phyloP scores from a whole-genome alignment of 179 eudicot species.

The Amaranthus tricolor region DNA sequence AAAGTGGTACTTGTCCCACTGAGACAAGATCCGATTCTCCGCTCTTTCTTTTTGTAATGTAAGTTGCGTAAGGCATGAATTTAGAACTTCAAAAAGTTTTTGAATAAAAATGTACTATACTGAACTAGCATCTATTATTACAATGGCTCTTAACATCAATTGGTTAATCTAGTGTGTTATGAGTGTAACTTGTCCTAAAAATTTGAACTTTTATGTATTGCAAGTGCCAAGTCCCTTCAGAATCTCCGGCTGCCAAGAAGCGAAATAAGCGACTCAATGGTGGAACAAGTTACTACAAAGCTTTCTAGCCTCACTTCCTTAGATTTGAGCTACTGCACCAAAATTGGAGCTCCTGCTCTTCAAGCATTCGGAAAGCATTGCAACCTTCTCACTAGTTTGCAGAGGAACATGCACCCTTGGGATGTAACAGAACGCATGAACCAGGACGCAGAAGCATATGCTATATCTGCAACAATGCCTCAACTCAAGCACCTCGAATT shows the following conservation, averaged over 20 bases:
- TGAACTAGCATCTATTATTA: neutral
- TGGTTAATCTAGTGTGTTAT: neutral
- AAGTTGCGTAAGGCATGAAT: neutral
- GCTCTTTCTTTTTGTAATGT: neutral
- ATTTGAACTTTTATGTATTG: constrained; percentile 17
- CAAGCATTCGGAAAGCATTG: constrained; percentile 57
- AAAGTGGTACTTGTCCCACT: too few relatives aligned
- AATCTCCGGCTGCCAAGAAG: constrained; percentile 54
- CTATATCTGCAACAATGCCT: constrained; percentile 68
- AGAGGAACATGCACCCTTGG: constrained; percentile 63
- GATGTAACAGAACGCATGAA: constrained; percentile 44
- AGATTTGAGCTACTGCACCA: constrained; percentile 68
- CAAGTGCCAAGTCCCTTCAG: constrained; percentile 59
- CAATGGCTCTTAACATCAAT: neutral
- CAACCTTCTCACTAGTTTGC: constrained; percentile 44
- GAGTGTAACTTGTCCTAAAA: neutral
- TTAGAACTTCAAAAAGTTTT: neutral
- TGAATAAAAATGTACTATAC: neutral
- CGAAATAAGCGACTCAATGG: constrained; percentile 44
- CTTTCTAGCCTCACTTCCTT: constrained; percentile 45
- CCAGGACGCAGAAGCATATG: constrained; percentile 69
- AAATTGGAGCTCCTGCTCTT: constrained; percentile 52
- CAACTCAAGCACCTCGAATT: constrained; percentile 67
- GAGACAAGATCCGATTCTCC: neutral
- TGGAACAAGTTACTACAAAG: constrained; percentile 42